These are phyloP conservation scores for Leccinum uliginosum DNA, from an alignment of 768 basidiomycete species.

Conservation along the genomic window DNA sequence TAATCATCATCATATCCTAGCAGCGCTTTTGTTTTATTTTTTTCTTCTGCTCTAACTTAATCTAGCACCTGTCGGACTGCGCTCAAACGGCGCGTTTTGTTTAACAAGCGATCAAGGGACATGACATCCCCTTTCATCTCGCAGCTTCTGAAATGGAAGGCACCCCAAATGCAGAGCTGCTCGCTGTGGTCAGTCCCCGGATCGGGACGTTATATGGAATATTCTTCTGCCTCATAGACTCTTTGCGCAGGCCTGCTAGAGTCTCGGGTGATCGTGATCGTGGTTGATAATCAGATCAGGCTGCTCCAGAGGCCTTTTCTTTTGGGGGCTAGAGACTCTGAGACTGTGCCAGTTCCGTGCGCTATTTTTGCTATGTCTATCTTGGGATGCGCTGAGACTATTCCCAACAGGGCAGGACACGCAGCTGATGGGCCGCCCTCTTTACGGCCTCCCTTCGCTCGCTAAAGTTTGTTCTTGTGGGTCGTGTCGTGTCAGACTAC, in stretches of 20 bases:
- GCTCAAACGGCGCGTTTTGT: constrained; percentile 26
- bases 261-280: constrained; percentile 8
- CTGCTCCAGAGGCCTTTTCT: background rate
- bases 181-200: constrained; percentile 7
- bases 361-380: constrained; percentile 17
- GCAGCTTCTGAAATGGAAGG: constrained; percentile 31
- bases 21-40: background rate
- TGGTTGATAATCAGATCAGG: background rate
- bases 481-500: constrained; percentile 6
- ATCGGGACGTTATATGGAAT: constrained; percentile 14
- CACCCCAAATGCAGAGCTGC: constrained; percentile 14
- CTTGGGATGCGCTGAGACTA: constrained; percentile 11
- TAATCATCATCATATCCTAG: background rate
- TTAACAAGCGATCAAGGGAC: constrained; percentile 32
- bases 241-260: constrained; percentile 11
- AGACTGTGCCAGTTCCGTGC: background rate
- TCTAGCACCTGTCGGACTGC: constrained; percentile 8
- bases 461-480: constrained; percentile 6
- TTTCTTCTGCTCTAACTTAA: constrained; percentile 2
- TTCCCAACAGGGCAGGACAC: constrained; percentile 21
- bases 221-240: constrained; percentile 12
- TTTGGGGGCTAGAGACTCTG: background rate
- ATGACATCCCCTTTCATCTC: constrained; percentile 26
- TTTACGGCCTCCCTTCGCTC: constrained; percentile 25
- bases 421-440: constrained; percentile 34